Conservation (phyloP, 192 early-diverging fungal species). For the Coemansia sp. region DNA sequence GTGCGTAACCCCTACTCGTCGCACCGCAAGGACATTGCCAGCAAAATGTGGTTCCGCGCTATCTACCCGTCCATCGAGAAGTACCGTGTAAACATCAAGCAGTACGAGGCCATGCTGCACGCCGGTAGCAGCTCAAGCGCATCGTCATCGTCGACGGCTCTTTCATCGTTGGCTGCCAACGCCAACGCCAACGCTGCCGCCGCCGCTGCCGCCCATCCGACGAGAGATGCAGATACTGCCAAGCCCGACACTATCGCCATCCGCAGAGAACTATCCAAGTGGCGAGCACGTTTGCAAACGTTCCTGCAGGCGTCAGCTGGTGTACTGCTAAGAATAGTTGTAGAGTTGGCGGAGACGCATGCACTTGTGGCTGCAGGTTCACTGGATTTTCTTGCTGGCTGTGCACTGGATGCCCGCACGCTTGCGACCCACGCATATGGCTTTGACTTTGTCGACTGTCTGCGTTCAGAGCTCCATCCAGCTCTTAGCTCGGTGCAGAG, state of each 20-base stretch:
- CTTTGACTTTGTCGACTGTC: constrained; percentile 27
- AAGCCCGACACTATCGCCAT: constrained; percentile 4
- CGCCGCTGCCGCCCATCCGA: neutral
- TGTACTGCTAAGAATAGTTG: constrained; percentile 27
- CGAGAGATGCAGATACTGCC: neutral
- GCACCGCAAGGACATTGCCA: constrained; percentile 43
- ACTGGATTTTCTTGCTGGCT: constrained; percentile 7
- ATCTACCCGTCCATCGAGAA: constrained; percentile 47
- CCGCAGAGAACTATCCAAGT: constrained; percentile 21
- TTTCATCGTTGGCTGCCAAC: neutral
- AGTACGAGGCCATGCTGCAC: constrained; percentile 22
- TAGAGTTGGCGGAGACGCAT: constrained; percentile 36
- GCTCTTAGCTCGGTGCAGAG: constrained; percentile 27
- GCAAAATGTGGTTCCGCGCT: constrained; percentile 47
- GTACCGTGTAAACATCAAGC: constrained; percentile 45
- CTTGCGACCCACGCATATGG: constrained; percentile 32
- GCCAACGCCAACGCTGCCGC: neutral
- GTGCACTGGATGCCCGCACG: constrained; percentile 33
- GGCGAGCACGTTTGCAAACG: constrained; percentile 39
- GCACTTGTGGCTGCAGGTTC: constrained; percentile 20
- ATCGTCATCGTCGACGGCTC: constrained; percentile 4
- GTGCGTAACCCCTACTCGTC: constrained; percentile 48
- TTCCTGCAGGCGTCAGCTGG: constrained; percentile 43
- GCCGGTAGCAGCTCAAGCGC: neutral
- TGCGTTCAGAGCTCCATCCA: constrained; percentile 35